Conservation (phyloP, 805 yeast species). For the Lachancea meyersii region DNA sequence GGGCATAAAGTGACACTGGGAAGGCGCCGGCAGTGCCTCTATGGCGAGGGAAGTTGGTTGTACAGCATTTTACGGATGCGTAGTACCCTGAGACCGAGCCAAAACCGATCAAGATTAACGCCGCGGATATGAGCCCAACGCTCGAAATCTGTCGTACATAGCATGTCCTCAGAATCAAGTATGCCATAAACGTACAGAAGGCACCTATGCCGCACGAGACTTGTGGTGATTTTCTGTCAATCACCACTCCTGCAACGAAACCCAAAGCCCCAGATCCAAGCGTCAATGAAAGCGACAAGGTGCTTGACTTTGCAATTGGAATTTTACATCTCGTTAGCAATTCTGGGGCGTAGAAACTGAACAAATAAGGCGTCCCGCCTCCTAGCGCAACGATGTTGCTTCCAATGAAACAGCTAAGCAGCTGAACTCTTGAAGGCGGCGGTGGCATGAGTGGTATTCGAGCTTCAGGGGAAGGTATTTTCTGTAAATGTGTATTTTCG, state of each 20-base stretch:
- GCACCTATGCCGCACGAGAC: constrained; percentile 51
- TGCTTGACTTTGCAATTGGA: constrained; percentile 56
- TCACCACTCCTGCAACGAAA: constrained; percentile 60
- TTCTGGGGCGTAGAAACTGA: constrained; percentile 73
- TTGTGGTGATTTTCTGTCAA: constrained; percentile 56
- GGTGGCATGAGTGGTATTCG: constrained; percentile 7
- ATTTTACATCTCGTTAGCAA: constrained; percentile 50
- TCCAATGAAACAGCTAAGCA: constrained; percentile 25
- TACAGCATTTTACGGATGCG: constrained; percentile 45
- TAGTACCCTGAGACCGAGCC: constrained; percentile 59
- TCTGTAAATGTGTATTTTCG: too few species aligned
- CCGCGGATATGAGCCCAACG: constrained; percentile 39
- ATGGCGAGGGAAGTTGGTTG: constrained; percentile 60
- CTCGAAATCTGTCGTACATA: constrained; percentile 39
- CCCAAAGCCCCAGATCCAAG: constrained; percentile 68
- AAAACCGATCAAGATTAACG: constrained; percentile 52
- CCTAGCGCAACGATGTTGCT: constrained; percentile 50
- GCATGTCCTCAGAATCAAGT: constrained; percentile 43
- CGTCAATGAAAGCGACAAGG: constrained; percentile 54
- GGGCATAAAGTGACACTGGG: constrained; percentile 64
- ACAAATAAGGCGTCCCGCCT: constrained; percentile 70
- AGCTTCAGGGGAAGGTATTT: too few species aligned
- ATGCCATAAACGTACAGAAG: constrained; percentile 47
- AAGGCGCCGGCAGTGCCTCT: constrained; percentile 65
- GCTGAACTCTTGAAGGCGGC: constrained; percentile 15